Percentiles rank a stretch among this genome's conserved stretches.
Evolutionary conservation across 495 filamentous ascomycete genomes (phyloP).

Genomic region (Penicillium bialowiezense): DNA sequence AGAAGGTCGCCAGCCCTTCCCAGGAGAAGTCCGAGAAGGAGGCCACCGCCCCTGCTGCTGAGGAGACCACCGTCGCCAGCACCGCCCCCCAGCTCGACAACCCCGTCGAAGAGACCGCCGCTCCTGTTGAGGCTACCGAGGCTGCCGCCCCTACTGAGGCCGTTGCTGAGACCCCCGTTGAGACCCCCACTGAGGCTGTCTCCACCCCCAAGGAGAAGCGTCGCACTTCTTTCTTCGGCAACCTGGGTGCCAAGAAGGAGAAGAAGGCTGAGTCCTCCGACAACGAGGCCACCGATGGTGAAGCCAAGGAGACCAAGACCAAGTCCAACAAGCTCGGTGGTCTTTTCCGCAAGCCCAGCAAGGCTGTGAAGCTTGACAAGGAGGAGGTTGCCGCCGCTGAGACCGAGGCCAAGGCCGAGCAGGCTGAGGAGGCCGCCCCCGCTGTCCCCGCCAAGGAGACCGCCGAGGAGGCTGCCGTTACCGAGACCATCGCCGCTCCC

Average conservation of each 20-base stretch:
- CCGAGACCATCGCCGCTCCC: slow-evolving; percentile 27
- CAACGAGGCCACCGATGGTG: slow-evolving; percentile 46
- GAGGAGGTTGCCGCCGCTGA: slow-evolving; percentile 33
- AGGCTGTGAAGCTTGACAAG: slow-evolving; percentile 48
- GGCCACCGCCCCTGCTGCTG: slow-evolving; percentile 40
- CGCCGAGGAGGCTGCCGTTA: slow-evolving; percentile 25
- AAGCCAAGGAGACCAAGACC: slow-evolving; percentile 46
- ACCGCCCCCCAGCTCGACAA: slow-evolving; percentile 52
- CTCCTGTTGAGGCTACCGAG: slow-evolving; percentile 41
- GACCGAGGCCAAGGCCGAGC: slow-evolving; percentile 34
- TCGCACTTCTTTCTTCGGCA: slow-evolving; percentile 55
- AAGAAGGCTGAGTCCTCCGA: slow-evolving; percentile 51
- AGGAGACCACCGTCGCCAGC: slow-evolving; percentile 42
- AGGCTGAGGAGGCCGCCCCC: slow-evolving; percentile 22
- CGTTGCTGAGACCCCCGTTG: slow-evolving; percentile 34
- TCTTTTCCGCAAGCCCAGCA: slow-evolving; percentile 57
- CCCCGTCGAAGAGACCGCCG: slow-evolving; percentile 44
- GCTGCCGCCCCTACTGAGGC: slow-evolving; percentile 39
- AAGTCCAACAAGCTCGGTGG: slow-evolving; percentile 52
- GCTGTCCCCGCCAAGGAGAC: slow-evolving; percentile 31
- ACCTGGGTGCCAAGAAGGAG: slow-evolving; percentile 50
- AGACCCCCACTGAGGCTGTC: slow-evolving; percentile 33
- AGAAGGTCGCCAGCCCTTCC: slow-evolving; percentile 52
- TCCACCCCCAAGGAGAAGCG: slow-evolving; percentile 49
- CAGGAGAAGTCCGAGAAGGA: slow-evolving; percentile 54